phyloP scores from a whole-genome alignment of 345 rosid genomes.

The Kandelia obovata region DNA sequence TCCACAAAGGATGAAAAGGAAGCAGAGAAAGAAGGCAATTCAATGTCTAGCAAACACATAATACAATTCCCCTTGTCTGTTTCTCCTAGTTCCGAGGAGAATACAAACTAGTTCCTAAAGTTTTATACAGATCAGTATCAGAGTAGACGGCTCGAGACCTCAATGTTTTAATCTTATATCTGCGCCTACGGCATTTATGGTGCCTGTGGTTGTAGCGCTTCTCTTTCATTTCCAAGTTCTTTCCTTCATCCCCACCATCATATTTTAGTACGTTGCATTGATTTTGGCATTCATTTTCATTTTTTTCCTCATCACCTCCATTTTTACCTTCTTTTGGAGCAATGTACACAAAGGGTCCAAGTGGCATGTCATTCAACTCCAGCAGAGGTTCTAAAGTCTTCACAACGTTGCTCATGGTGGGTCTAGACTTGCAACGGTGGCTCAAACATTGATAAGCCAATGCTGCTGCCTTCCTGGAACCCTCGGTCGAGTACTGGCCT shows the following conservation, averaged over 20 bases:
- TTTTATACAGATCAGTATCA: conserved; percentile 62
- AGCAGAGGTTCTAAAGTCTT: conserved; percentile 39
- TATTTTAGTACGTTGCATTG: not conserved
- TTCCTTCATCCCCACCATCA: conserved; percentile 3
- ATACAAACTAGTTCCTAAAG: conserved; percentile 56
- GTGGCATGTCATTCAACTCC: conserved; percentile 39
- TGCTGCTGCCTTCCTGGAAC: conserved; percentile 45
- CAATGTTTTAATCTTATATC: conserved; percentile 34
- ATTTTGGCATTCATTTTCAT: not conserved
- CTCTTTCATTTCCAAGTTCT: conserved; percentile 12
- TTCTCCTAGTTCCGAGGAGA: conserved; percentile 24
- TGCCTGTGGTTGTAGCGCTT: conserved; percentile 7
- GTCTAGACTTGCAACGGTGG: conserved; percentile 46
- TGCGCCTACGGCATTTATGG: conserved; percentile 24
- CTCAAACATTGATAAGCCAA: conserved; percentile 57
- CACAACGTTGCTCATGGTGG: conserved; percentile 50
- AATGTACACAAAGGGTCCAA: conserved; percentile 46
- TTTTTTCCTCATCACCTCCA: not conserved
- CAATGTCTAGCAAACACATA: not conserved
- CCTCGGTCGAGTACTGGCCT: conserved; percentile 50
- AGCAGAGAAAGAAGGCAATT: not conserved
- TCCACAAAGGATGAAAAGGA: not conserved
- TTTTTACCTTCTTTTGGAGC: conserved; percentile 22
- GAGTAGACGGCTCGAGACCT: conserved; percentile 62
- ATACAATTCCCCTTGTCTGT: not conserved